phyloP scores from a whole-genome alignment of 106 monocot species.

The Dioscorea alata region DNA sequence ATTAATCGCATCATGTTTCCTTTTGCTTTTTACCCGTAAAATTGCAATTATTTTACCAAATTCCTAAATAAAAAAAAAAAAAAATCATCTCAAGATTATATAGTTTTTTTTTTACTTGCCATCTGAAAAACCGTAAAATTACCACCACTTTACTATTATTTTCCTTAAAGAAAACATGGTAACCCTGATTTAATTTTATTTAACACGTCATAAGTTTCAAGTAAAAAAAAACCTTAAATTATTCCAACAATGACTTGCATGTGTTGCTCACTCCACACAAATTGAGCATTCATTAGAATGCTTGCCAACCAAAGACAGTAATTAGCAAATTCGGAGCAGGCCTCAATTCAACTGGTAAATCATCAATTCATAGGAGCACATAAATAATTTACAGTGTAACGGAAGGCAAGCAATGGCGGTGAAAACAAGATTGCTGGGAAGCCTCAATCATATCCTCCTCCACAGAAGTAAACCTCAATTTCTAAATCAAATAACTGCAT shows the following conservation, averaged over 20 bases:
- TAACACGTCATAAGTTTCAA: neutral
- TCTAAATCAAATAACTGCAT: slow-evolving; percentile 7
- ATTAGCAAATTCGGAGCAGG: neutral
- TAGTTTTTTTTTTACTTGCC: too few species aligned
- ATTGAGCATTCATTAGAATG: neutral
- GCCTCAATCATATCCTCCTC: neutral
- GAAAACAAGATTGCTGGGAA: slow-evolving; percentile 2
- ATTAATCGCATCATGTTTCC: too few species aligned
- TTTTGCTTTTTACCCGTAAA: too few species aligned
- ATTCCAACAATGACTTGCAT: neutral
- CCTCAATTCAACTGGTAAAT: slow-evolving; percentile 5
- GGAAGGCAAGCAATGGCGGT: slow-evolving; percentile 1
- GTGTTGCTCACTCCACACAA: neutral
- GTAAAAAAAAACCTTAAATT: neutral
- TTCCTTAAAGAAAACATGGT: too few species aligned
- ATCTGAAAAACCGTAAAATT: too few species aligned
- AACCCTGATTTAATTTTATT: too few species aligned
- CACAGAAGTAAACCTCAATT: neutral
- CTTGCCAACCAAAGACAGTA: neutral
- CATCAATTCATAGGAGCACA: neutral
- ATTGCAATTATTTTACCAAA: too few species aligned
- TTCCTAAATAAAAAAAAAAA: too few species aligned
- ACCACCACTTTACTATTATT: too few species aligned
- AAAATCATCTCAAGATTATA: too few species aligned
- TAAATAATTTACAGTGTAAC: too few species aligned